phyloP scores from a whole-genome alignment of 306 rosid genomes.

The Vigna reflexopilosa region DNA sequence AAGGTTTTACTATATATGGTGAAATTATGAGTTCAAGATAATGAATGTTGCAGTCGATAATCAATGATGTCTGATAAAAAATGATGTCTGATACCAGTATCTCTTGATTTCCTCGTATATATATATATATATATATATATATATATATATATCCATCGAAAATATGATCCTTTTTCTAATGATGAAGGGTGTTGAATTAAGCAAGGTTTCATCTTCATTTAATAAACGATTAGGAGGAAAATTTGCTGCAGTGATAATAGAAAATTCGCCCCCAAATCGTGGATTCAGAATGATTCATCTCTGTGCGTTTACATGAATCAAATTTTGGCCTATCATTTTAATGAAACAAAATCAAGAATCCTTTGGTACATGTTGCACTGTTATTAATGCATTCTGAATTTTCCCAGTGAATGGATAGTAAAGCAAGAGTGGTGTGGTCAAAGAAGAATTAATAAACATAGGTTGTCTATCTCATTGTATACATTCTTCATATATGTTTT shows the following conservation, averaged over 20 bases:
- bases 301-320: slow-evolving; percentile 9
- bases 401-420: slow-evolving; percentile 44
- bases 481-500: slow-evolving; percentile 25
- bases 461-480: slow-evolving; percentile 32
- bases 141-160: not conserved
- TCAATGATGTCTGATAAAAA: slow-evolving; percentile 16
- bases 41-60: slow-evolving; percentile 32
- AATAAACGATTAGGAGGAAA: slow-evolving; percentile 34
- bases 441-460: slow-evolving; percentile 37
- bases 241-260: slow-evolving; percentile 33
- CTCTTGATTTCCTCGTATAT: not conserved
- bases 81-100: slow-evolving; percentile 4
- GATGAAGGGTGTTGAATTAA: slow-evolving; percentile 24
- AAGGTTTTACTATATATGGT: slow-evolving; percentile 41
- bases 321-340: slow-evolving; percentile 37
- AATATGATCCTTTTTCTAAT: not conserved
- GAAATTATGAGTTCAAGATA: slow-evolving; percentile 47
- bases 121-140: too few species aligned
- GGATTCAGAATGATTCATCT: slow-evolving; percentile 24
- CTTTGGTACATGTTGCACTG: slow-evolving; percentile 22
- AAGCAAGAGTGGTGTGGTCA: slow-evolving; percentile 40
- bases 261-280: slow-evolving; percentile 11
- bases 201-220: slow-evolving; percentile 32
- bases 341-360: not conserved
- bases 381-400: slow-evolving; percentile 29